phyloP scores from a whole-genome alignment of 257 asterid species.

The Solanum bulbocastanum region DNA sequence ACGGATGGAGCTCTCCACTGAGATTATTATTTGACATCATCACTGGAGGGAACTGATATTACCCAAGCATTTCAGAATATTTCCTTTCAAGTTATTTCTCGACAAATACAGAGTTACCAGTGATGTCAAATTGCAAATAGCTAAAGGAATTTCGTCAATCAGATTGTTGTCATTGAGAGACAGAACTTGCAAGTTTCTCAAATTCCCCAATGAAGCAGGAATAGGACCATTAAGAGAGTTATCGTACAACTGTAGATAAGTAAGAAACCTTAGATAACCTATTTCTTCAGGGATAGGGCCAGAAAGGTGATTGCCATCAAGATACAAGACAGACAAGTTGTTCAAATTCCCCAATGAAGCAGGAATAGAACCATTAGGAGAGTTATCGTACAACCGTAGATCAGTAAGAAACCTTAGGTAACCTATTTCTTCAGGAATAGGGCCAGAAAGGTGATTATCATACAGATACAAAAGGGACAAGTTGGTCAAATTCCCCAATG shows the following conservation, averaged over 20 bases:
- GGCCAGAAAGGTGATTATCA: too few relatives aligned
- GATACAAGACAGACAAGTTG: too few relatives aligned
- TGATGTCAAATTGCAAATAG: background rate
- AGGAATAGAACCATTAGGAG: too few relatives aligned
- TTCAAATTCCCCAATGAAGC: too few relatives aligned
- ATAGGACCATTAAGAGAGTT: background rate
- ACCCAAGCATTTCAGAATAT: background rate
- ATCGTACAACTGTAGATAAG: background rate
- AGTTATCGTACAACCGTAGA: accelerated
- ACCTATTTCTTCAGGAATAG: too few relatives aligned
- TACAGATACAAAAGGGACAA: accelerated
- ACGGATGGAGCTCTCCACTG: background rate
- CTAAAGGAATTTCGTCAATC: background rate
- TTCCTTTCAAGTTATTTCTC: background rate
- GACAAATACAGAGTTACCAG: background rate
- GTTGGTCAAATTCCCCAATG: too few relatives aligned
- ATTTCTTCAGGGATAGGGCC: too few relatives aligned
- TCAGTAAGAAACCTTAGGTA: too few relatives aligned
- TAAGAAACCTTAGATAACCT: background rate
- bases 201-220: background rate
- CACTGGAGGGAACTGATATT: background rate
- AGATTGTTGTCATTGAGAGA: background rate
- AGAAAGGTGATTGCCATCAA: too few relatives aligned
- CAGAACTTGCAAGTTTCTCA: background rate
- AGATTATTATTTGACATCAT: background rate